Evolutionary conservation across 441 rosid species (phyloP).

Genomic region (Gossypium trilobum): DNA sequence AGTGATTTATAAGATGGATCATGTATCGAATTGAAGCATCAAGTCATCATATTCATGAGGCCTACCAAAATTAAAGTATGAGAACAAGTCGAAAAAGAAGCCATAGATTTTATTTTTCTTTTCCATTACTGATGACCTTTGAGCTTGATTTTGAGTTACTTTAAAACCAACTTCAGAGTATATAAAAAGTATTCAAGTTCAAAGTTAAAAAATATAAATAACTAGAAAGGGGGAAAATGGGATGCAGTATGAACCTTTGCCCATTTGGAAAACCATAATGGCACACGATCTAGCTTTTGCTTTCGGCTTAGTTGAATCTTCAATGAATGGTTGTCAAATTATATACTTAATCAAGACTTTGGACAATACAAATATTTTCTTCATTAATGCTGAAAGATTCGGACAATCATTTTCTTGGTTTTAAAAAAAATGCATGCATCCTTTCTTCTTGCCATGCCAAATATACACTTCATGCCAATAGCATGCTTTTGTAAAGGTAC

Average conservation of each 20-base stretch:
- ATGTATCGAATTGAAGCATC: background rate
- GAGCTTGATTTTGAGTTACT: background rate
- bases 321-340: constrained; percentile 5
- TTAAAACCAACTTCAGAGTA: background rate
- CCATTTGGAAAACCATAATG: background rate
- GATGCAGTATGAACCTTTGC: background rate
- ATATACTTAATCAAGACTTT: constrained; percentile 14
- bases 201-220: background rate
- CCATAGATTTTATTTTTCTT: background rate
- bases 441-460: background rate
- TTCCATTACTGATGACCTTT: background rate
- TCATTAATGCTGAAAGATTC: background rate
- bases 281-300: constrained; percentile 17
- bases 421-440: background rate
- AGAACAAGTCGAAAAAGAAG: constrained; percentile 11
- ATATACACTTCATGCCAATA: background rate
- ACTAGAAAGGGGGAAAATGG: background rate
- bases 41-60: background rate
- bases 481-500: constrained; percentile 10
- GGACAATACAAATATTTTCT: background rate
- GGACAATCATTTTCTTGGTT: background rate
- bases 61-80: background rate
- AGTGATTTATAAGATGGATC: background rate
- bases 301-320: constrained; percentile 25
- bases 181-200: background rate